Percentiles rank a stretch among this genome's conserved stretches.
phyloP scores from a whole-genome alignment of 768 basidiomycete genomes.

The Tulasnella sp. region DNA sequence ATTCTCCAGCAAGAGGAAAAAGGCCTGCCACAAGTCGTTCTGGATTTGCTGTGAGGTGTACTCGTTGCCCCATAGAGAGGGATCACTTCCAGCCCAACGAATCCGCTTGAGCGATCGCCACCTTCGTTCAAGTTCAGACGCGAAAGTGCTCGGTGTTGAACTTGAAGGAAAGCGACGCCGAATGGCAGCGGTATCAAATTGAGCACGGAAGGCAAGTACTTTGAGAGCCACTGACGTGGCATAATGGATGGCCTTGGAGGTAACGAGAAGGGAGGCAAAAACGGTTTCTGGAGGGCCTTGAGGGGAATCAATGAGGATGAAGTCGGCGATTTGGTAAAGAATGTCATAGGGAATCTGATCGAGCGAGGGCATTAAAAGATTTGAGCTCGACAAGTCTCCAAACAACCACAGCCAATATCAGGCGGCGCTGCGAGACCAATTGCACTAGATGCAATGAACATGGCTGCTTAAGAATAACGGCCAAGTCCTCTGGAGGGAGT shows the following conservation, averaged over 20 bases:
- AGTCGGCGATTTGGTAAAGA: conserved; percentile 40
- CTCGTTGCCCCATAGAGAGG: conserved; percentile 10
- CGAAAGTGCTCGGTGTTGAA: conserved; percentile 27
- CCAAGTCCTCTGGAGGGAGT: too few species aligned
- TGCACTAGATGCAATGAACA: too few species aligned
- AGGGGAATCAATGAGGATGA: conserved; percentile 31
- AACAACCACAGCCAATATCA: too few species aligned
- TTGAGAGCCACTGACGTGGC: conserved; percentile 25
- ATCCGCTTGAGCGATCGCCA: conserved; percentile 16
- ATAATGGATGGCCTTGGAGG: conserved; percentile 35
- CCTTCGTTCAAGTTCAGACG: conserved; percentile 18
- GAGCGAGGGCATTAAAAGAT: too few species aligned
- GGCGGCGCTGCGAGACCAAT: too few species aligned
- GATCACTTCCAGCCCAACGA: conserved; percentile 15
- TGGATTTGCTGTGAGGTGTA: conserved; percentile 7
- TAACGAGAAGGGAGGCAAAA: conserved; percentile 32
- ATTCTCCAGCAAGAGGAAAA: conserved; percentile 50
- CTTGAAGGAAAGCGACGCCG: conserved; percentile 36
- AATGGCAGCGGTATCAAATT: conserved; percentile 45
- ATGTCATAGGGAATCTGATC: conserved; percentile 32
- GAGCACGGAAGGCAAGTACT: conserved; percentile 29
- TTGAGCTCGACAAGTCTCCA: too few species aligned
- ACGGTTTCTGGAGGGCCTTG: conserved; percentile 43
- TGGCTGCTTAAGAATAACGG: too few species aligned
- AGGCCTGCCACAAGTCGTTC: conserved; percentile 37